Conservation (phyloP, 2,329 filamentous ascomycete species). For the Pleochaeta shiraiana region DNA sequence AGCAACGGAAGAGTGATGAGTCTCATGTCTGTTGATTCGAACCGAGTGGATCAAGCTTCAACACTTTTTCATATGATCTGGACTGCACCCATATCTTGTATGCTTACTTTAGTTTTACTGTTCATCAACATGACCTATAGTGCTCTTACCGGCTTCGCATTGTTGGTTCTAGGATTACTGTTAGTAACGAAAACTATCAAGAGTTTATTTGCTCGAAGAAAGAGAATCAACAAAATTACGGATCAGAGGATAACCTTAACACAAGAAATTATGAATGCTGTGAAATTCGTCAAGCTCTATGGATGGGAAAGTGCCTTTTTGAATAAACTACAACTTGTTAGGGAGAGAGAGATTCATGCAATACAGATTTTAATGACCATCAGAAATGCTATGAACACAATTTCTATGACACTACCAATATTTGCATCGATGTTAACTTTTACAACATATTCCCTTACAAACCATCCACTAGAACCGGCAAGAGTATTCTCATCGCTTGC, state of each 20-base stretch:
- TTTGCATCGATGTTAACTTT: slow-evolving; percentile 94
- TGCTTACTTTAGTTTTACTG: slow-evolving; percentile 61
- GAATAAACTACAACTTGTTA: slow-evolving; percentile 48
- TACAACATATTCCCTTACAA: slow-evolving; percentile 51
- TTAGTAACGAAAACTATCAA: slow-evolving; percentile 57
- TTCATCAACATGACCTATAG: slow-evolving; percentile 79
- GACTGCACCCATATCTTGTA: slow-evolving; percentile 59
- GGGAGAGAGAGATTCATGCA: slow-evolving; percentile 54
- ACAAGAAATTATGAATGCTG: slow-evolving; percentile 77
- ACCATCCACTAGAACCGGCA: slow-evolving; percentile 49
- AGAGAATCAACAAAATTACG: slow-evolving; percentile 76
- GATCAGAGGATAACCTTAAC: slow-evolving; percentile 81
- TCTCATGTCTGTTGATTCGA: slow-evolving; percentile 87
- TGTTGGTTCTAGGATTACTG: slow-evolving; percentile 60
- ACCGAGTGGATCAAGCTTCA: slow-evolving; percentile 72
- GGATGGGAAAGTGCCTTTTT: slow-evolving; percentile 87
- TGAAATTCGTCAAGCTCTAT: slow-evolving; percentile 92
- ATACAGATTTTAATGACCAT: slow-evolving; percentile 64
- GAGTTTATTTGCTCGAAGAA: slow-evolving; percentile 51
- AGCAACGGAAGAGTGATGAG: slow-evolving; percentile 82
- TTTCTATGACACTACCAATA: slow-evolving; percentile 45
- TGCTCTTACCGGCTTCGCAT: slow-evolving; percentile 66
- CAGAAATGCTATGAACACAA: slow-evolving; percentile 42
- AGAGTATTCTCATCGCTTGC: slow-evolving; percentile 82
- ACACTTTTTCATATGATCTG: slow-evolving; percentile 83